phyloP scores from a whole-genome alignment of 176 grass and related monocot genomes.

The Triticum urartu region DNA sequence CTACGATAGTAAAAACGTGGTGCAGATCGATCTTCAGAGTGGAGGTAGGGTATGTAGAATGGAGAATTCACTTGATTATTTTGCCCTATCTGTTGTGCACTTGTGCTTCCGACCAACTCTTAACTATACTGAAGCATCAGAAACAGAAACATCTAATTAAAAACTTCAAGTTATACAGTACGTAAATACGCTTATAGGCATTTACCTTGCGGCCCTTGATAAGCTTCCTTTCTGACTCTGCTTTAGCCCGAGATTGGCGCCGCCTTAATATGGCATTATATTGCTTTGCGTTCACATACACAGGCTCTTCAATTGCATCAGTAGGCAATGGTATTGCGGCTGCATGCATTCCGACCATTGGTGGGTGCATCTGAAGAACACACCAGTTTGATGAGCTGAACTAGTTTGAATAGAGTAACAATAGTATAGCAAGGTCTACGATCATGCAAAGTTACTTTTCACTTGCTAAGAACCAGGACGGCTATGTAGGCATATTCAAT shows the following conservation, averaged over 20 bases:
- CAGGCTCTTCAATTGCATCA: conserved; percentile 82
- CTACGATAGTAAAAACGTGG: conserved; percentile 22
- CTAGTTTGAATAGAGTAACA: neutral
- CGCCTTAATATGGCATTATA: conserved; percentile 82
- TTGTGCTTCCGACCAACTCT: conserved; percentile 2
- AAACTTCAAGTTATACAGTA: conserved; percentile 1
- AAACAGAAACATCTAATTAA: conserved; percentile 31
- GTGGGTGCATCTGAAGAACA: conserved; percentile 59
- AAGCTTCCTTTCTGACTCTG: conserved; percentile 82
- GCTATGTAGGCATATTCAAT: neutral
- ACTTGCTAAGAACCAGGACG: neutral
- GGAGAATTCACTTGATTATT: conserved; percentile 34
- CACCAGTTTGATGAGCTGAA: conserved; percentile 17
- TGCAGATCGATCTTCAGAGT: conserved; percentile 27
- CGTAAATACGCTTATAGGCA: conserved; percentile 7
- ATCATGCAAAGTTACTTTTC: conserved; percentile 5
- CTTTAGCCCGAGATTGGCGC: conserved; percentile 80
- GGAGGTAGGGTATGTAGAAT: conserved; percentile 31
- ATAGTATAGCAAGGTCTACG: neutral
- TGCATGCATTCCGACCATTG: conserved; percentile 64
- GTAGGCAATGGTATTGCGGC: conserved; percentile 64
- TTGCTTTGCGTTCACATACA: conserved; percentile 84
- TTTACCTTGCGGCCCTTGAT: conserved; percentile 71
- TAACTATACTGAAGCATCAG: conserved; percentile 27
- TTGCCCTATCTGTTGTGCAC: conserved; percentile 36